Evolutionary conservation across 768 basidiomycete species (phyloP), one percentile per base, ranked within the genome.

Genomic region (Pholiota microspora): DNA sequence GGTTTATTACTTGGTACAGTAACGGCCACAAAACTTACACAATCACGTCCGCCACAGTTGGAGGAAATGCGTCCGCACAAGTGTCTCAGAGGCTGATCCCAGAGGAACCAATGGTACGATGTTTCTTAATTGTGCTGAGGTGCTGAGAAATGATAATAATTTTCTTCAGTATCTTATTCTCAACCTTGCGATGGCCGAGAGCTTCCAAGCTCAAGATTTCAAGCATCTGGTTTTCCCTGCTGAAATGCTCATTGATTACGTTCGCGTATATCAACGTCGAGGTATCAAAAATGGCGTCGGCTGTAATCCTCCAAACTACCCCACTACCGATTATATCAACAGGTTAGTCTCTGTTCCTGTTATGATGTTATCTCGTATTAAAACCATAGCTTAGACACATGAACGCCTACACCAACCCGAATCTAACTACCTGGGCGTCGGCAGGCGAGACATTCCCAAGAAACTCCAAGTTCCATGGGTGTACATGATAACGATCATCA

Each of bases 31-130:
- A 79, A 62, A 80, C 88, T 0, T 98, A 94, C 94, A 86, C 77
- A 25, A 69, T 89, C 40, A 83, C 81, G 9, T 71, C 89, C 1
- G 76, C 71, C 2, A 73, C 90, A 3, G 70, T 94, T 18, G 88
- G 83, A 2, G 71, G 92, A 2, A 86, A 94, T 69, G 21, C 79
- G 0, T 64, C 59, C 2, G 73, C 81, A 0, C 58, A 85, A 50
- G 77, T 98, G 45, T 75, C 80, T 29, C 74, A 79, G 61, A 77
- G 96, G 29, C 63, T 94, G n/a, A 84, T 98, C 51, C 77, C 93
- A 3, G 92, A 95, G 64, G 97, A 99, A 67, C 96, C 97, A 2
- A 88, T 98, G 94, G 92, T 94, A 61, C 56, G 84, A 23, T 36
- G 13, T 18, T 16, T 15, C 7, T 36, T 73, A 25, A 24, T 24